These are phyloP conservation scores for Kwoniella sp. DNA, from an alignment of 768 basidiomycete species.

Conservation along the genomic window DNA sequence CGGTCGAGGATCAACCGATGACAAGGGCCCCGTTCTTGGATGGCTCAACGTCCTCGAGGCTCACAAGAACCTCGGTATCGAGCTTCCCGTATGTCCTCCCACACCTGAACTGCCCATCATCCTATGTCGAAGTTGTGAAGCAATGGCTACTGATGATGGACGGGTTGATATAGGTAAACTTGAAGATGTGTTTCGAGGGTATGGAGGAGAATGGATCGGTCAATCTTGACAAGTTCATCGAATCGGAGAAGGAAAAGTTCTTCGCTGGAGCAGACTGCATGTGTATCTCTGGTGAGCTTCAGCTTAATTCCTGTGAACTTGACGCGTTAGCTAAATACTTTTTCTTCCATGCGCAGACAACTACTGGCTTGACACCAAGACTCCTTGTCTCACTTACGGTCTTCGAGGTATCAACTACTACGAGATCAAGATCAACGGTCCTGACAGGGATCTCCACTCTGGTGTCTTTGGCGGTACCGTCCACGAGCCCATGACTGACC, in stretches of 20 bases:
- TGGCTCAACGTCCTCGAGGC: constrained; percentile 91
- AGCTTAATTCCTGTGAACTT: neutral
- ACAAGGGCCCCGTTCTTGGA: constrained; percentile 85
- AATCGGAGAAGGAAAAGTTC: constrained; percentile 72
- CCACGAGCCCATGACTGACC: constrained; percentile 84
- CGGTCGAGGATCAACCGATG: constrained; percentile 85
- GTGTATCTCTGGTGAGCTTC: constrained; percentile 66
- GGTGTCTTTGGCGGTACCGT: constrained; percentile 61
- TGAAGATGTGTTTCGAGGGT: constrained; percentile 87
- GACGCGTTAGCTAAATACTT: too few species aligned
- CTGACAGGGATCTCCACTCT: constrained; percentile 84
- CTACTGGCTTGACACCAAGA: constrained; percentile 70
- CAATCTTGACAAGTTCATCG: constrained; percentile 84
- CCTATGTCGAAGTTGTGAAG: neutral
- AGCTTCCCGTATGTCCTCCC: constrained; percentile 70
- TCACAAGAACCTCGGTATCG: constrained; percentile 66
- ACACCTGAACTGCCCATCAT: neutral
- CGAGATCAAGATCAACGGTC: constrained; percentile 77
- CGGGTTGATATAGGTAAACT: constrained; percentile 61
- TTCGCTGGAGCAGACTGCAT: constrained; percentile 88
- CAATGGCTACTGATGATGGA: neutral
- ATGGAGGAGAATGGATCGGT: constrained; percentile 96
- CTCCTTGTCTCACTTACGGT: constrained; percentile 69
- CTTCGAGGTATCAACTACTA: constrained; percentile 86
- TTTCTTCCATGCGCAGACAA: constrained; percentile 75